Conservation (phyloP, 805 yeast genomes). For the Ogataea parapolymorpha region DNA sequence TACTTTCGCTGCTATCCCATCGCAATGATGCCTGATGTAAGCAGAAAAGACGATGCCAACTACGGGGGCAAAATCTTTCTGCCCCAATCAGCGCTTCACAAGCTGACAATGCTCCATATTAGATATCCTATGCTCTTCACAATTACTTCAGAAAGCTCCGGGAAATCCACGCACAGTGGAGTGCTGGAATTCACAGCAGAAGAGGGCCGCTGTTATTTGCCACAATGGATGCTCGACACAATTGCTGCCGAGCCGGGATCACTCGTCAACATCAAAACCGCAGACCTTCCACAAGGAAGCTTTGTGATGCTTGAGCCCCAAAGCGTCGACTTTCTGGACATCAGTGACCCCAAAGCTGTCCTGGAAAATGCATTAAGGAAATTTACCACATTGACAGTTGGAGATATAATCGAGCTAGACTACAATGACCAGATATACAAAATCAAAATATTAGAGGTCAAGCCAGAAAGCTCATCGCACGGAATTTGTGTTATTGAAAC, state of each 20-base stretch:
- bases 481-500: slow-evolving; percentile 96
- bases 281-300: slow-evolving; percentile 79
- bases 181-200: slow-evolving; percentile 95
- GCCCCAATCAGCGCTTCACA: slow-evolving; percentile 90
- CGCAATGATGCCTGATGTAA: slow-evolving; percentile 78
- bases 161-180: slow-evolving; percentile 76
- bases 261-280: slow-evolving; percentile 67
- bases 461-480: slow-evolving; percentile 61
- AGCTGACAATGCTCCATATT: slow-evolving; percentile 84
- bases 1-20: slow-evolving; percentile 91
- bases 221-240: slow-evolving; percentile 94
- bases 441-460: slow-evolving; percentile 81
- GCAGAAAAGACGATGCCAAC: slow-evolving; percentile 72
- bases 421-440: slow-evolving; percentile 78
- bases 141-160: slow-evolving; percentile 59
- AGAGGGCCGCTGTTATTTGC: slow-evolving; percentile 92
- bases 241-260: slow-evolving; percentile 72
- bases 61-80: slow-evolving; percentile 94
- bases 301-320: slow-evolving; percentile 96
- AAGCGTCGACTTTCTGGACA: slow-evolving; percentile 86
- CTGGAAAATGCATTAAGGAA: slow-evolving; percentile 87
- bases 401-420: slow-evolving; percentile 78
- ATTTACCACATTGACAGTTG: slow-evolving; percentile 81
- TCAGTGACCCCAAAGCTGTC: slow-evolving; percentile 94
- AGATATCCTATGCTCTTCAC: slow-evolving; percentile 95